These are phyloP conservation scores for Lasiosphaeriaceae sp. DNA, from an alignment of 495 filamentous ascomycete species.

Conservation along the genomic window DNA sequence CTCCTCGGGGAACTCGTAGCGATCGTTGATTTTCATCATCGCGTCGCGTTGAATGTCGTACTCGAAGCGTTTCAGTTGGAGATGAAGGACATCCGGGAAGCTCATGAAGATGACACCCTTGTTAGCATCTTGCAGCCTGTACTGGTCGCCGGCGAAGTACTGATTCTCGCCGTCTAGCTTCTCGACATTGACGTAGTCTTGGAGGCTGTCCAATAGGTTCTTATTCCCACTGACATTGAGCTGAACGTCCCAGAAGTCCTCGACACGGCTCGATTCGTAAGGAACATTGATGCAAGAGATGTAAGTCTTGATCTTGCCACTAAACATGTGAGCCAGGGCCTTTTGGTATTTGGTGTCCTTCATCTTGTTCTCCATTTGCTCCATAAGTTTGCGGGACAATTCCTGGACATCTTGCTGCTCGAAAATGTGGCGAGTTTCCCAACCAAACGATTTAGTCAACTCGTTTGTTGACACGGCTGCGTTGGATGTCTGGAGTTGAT, in stretches of 20 bases:
- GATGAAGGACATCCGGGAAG: slow-evolving; percentile 90
- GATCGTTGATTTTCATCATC: slow-evolving; percentile 99
- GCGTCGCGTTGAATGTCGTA: slow-evolving; percentile 93
- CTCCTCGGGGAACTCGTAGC: slow-evolving; percentile 92
- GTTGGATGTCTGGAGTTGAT: slow-evolving; percentile 80
- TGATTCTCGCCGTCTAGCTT: slow-evolving; percentile 98
- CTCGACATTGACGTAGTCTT: slow-evolving; percentile 93
- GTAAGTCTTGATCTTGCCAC: slow-evolving; percentile 96
- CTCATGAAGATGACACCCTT: slow-evolving; percentile 97
- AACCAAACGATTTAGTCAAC: slow-evolving; percentile 92
- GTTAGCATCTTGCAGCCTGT: slow-evolving; percentile 90
- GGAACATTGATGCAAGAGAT: slow-evolving; percentile 98
- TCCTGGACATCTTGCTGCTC: slow-evolving; percentile 99
- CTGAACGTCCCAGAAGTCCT: slow-evolving; percentile 99
- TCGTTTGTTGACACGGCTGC: slow-evolving; percentile 84
- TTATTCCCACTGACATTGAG: slow-evolving; percentile 93
- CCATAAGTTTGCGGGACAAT: slow-evolving; percentile 92
- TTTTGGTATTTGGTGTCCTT: slow-evolving; percentile 96
- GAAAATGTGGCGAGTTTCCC: slow-evolving; percentile 97
- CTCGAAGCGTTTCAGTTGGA: slow-evolving; percentile 97
- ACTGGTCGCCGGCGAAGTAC: slow-evolving; percentile 84
- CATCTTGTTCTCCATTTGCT: slow-evolving; percentile 93
- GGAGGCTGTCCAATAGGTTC: slow-evolving; percentile 89
- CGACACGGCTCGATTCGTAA: slow-evolving; percentile 88
- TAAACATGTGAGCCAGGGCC: slow-evolving; percentile 82